A percentile compares a stretch with the other conserved stretches of the same genome.
Evolutionary conservation across 2,329 filamentous ascomycete species (phyloP).

Genomic region (Pseudocercospora crystallina): DNA sequence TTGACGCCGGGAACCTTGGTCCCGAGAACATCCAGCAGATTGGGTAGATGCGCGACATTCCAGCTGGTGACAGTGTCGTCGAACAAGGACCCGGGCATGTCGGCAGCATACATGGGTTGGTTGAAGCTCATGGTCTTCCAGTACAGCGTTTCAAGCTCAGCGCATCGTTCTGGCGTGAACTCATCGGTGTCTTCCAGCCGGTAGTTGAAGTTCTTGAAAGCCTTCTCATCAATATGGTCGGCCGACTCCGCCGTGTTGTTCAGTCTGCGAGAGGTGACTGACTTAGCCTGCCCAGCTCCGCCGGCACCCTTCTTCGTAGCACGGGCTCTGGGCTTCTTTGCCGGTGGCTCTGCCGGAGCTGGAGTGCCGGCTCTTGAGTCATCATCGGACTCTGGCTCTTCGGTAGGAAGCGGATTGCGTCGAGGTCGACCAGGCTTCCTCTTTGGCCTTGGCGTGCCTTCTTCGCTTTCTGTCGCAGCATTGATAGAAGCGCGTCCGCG

Average conservation of each 20-base stretch:
- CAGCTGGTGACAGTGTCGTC: conserved; percentile 79
- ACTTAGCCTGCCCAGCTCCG: conserved; percentile 59
- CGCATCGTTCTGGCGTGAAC: conserved; percentile 86
- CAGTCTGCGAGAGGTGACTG: conserved; percentile 82
- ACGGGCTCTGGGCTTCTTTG: conserved; percentile 45
- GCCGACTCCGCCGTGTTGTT: conserved; percentile 77
- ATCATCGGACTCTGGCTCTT: conserved; percentile 32
- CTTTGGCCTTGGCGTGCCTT: conserved; percentile 40
- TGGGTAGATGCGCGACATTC: conserved; percentile 94
- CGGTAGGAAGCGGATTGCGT: conserved; percentile 34
- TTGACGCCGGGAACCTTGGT: conserved; percentile 97
- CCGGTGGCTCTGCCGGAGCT: conserved; percentile 51
- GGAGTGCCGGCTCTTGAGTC: conserved; percentile 27
- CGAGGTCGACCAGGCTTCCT: conserved; percentile 52
- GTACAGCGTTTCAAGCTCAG: conserved; percentile 90
- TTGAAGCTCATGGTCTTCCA: conserved; percentile 98
- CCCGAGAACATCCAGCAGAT: conserved; percentile 87
- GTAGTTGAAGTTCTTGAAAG: conserved; percentile 90
- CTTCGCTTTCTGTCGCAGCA: conserved; percentile 28
- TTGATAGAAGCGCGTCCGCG: conserved; percentile 29
- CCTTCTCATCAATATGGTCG: conserved; percentile 81
- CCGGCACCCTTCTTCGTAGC: conserved; percentile 55
- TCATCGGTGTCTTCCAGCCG: conserved; percentile 79
- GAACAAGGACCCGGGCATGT: conserved; percentile 94
- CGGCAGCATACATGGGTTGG: conserved; percentile 89